phyloP scores from a whole-genome alignment of 1,139 yeast genomes.

The Lodderomyces beijingensis region DNA sequence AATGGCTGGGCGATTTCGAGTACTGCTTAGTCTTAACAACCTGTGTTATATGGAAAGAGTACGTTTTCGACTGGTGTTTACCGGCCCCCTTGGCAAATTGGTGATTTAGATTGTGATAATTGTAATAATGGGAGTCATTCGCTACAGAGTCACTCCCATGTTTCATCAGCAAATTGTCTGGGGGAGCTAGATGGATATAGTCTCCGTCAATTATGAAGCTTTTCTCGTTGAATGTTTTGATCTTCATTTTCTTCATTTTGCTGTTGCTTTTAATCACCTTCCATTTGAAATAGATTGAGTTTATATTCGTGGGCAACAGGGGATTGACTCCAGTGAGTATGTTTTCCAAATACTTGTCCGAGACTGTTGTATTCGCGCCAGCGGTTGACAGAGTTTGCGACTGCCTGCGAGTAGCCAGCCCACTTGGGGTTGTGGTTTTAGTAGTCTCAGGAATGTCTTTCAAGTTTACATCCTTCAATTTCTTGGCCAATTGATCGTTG shows the following conservation, averaged over 20 bases:
- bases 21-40: constrained; percentile 74
- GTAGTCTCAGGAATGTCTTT: not conserved
- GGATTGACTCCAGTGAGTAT: constrained; percentile 32
- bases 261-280: constrained; percentile 87
- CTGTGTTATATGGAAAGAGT: constrained; percentile 83
- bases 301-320: constrained; percentile 33
- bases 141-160: constrained; percentile 31
- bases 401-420: constrained; percentile 1
- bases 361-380: constrained; percentile 9
- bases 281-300: constrained; percentile 49
- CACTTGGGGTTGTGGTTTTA: constrained; percentile 5
- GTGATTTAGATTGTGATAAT: constrained; percentile 36
- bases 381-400: constrained; percentile 7
- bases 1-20: constrained; percentile 68
- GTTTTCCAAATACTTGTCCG: constrained; percentile 33
- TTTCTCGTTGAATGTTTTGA: constrained; percentile 62
- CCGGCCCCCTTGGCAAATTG: constrained; percentile 37
- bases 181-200: constrained; percentile 83
- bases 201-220: constrained; percentile 90
- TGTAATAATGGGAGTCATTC: constrained; percentile 1
- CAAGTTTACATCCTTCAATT: constrained; percentile 12
- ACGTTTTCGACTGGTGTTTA: constrained; percentile 59
- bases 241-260: constrained; percentile 66
- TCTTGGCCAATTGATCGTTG: constrained; percentile 17
- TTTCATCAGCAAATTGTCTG: constrained; percentile 43